phyloP scores from a whole-genome alignment of 306 rosid species.

The Sphenostylis stenocarpa region DNA sequence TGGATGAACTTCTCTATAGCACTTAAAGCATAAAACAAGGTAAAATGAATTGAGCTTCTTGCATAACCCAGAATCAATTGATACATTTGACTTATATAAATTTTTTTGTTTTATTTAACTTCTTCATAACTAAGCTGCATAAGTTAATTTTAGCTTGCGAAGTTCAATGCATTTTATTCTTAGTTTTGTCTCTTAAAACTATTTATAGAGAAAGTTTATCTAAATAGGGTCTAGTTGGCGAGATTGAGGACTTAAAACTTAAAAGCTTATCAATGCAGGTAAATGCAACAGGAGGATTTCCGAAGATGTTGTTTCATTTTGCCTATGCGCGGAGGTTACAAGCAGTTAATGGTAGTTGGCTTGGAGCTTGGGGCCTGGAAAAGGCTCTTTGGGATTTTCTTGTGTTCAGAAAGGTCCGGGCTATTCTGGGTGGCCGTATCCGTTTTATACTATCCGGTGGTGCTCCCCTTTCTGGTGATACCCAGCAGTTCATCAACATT shows the following conservation, averaged over 20 bases:
- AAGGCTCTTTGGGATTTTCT: slow-evolving; percentile 72
- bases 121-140: not conserved
- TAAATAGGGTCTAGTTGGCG: not conserved
- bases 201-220: not conserved
- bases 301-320: slow-evolving; percentile 76
- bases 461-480: slow-evolving; percentile 87
- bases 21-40: not conserved
- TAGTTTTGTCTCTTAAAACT: not conserved
- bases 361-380: slow-evolving; percentile 89
- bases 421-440: slow-evolving; percentile 75
- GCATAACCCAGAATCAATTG: not conserved
- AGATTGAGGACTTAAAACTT: slow-evolving; percentile 16
- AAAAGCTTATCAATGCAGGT: slow-evolving; percentile 54
- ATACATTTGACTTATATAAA: not conserved
- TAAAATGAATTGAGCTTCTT: not conserved
- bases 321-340: slow-evolving; percentile 80
- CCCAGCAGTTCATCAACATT: slow-evolving; percentile 91
- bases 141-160: not conserved
- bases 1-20: not conserved
- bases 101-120: not conserved
- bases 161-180: not conserved
- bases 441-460: slow-evolving; percentile 88
- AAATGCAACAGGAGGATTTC: slow-evolving; percentile 67
- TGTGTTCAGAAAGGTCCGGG: slow-evolving; percentile 78
- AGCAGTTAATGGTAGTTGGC: slow-evolving; percentile 82